Evolutionary conservation across 306 rosid species (phyloP), one percentile per base, ranked within the genome.

Genomic region (Inga laurina): DNA sequence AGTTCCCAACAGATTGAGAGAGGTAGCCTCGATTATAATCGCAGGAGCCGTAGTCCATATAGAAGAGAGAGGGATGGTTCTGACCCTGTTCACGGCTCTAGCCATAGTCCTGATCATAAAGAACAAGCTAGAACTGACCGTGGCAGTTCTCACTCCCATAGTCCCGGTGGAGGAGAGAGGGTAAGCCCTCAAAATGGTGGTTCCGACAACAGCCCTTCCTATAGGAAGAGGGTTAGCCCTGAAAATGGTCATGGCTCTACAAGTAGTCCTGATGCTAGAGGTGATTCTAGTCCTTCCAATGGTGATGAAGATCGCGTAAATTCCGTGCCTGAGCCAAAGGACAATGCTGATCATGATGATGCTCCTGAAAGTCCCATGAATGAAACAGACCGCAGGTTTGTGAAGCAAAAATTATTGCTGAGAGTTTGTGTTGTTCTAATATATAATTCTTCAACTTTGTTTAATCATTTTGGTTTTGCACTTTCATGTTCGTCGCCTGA

Each of bases 351-450:
- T 5, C 64, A n/a, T 76, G 91, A 86, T 82, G 93, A 90, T 79
- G 98, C 92, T 45, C 89, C 94, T 48, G 97, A 91, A 72, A 97
- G 98, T 86, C 98, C 99, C 30, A 79, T 88, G 91, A 81, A 82
- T 74, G 97, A 88, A 86, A 87, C 97, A 84, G 89, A 90, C 24
- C 88, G 24, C 88, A 97, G 99, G 99, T 93, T 81, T 78, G 91
- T 79, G 57, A 34, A 32, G 1, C 62, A 27, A 37, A 64, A 46
- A 39, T 39, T n/a, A 27, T 69, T 70, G 4, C 34, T 27, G 30
- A 11, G 35, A 41, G 15, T 73, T 57, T 73, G 7, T 78, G 5
- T 80, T 32, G 1, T 48, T 74, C 9, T 34, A 43, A 16, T 34
- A 21, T 79, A 30, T 69, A 77, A 0, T 64, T 78, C 77, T 49